Evolutionary conservation across 2,329 filamentous ascomycete genomes (phyloP), one percentile per base, ranked within the genome.

Genomic region (Clarireedia homoeocarpa): DNA sequence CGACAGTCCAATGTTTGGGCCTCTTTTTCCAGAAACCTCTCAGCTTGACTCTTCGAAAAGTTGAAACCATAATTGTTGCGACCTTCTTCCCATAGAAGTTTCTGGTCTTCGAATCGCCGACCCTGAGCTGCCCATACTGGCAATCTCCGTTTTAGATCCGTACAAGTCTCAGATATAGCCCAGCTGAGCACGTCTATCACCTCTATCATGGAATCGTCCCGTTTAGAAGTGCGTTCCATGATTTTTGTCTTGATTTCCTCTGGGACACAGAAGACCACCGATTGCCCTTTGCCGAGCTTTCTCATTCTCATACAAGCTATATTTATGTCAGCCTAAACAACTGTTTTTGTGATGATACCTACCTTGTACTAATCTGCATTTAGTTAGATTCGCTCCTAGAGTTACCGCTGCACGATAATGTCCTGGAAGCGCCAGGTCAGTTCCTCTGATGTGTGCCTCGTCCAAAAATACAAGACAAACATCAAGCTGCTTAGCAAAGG

Each of bases 231-330:
- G 1, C 63, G 45, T 2, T 69, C 61, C 0, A 66, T 57, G 15
- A 88, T 83, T 56, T 79, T 80, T 0, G 65, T 68, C 12, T 78
- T 70, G 3, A 89, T 81, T 56, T 89, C 86, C 1, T 73, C 64
- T 0, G 83, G 76, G 1, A 83, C 69, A 54, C 77, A 81, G 50
- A 88, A 88, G 0, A 79, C 71, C 0, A 89, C 77, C 0, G 80
- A 82, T 61, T 91, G 86, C 0, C 84, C 84, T 2, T 80, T 71
- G 0, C 84, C 86, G 0, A 91, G 74, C 57, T 84, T 81, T 12
- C 86, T 70, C 79, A 90, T 83, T n/a, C 86, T 70, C 83, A 87
- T 88, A 57, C 84, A 86, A 0, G 84, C 84, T 81, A 6, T 27
- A n/a, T n/a, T n/a, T n/a, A n/a, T n/a, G n/a, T n/a, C n/a, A n/a